Percentiles rank a stretch among this genome's conserved stretches.
Evolutionary conservation across 106 monocot species (phyloP).

Genomic region (Acanthochlamys bracteata): DNA sequence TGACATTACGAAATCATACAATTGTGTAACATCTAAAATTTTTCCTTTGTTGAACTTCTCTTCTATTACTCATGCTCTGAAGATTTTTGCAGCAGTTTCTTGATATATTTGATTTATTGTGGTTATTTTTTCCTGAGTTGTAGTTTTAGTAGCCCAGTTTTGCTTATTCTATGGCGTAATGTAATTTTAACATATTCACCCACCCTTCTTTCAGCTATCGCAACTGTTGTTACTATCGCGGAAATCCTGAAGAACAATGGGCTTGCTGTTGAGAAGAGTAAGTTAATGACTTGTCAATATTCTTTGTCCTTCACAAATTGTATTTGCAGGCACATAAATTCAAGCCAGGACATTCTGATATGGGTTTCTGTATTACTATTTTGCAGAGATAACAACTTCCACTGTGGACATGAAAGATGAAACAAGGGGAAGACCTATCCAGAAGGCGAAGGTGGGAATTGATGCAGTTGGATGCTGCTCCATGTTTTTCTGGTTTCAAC

Average conservation of each 20-base stretch:
- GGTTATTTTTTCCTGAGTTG: no score
- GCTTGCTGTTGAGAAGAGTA: slow-evolving; percentile 67
- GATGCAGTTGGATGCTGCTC: neutral
- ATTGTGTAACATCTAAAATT: no score
- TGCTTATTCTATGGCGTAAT: neutral
- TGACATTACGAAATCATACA: no score
- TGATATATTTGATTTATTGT: no score
- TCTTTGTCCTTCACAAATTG: neutral
- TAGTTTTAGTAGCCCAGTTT: no score
- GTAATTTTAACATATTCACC: no score
- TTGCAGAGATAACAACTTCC: slow-evolving; percentile 56
- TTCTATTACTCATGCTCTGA: no score
- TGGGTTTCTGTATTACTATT: neutral
- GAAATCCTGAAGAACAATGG: slow-evolving; percentile 85
- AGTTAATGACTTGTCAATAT: slow-evolving; percentile 7
- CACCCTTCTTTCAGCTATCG: slow-evolving; percentile 39
- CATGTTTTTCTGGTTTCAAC: neutral
- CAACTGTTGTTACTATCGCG: slow-evolving; percentile 72
- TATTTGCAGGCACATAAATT: neutral
- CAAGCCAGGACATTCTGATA: no score
- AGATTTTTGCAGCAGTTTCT: no score
- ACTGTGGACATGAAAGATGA: slow-evolving; percentile 76
- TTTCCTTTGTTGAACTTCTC: no score
- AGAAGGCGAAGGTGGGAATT: slow-evolving; percentile 57
- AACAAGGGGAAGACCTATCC: slow-evolving; percentile 49